phyloP scores from a whole-genome alignment of 1,284 basidiomycete species.

The Afroboletus lepidellus region DNA sequence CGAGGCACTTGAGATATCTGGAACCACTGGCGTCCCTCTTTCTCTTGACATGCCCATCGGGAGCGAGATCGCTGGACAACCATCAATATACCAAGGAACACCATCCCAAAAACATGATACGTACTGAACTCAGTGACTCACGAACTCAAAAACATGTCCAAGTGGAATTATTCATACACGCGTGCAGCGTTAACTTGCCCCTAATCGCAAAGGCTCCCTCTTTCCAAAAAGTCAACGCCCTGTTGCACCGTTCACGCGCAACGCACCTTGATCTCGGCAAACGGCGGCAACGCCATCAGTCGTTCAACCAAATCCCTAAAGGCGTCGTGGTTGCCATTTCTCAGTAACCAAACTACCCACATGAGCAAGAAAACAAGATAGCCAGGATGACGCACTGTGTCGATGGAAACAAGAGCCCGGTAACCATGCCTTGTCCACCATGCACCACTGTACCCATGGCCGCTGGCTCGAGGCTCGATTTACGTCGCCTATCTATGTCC shows the following conservation, averaged over 20 bases:
- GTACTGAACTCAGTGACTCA: constrained; percentile 82
- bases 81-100: not conserved
- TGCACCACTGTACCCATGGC: constrained; percentile 31
- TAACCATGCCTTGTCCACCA: constrained; percentile 52
- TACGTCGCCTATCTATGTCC: constrained; percentile 38
- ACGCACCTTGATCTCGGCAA: constrained; percentile 55
- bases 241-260: not conserved
- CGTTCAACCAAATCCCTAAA: constrained; percentile 58
- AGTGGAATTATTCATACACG: constrained; percentile 73
- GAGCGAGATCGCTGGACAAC: constrained; percentile 68
- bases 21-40: constrained; percentile 37
- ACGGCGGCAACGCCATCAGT: constrained; percentile 57
- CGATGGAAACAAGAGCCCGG: constrained; percentile 70
- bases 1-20: constrained; percentile 63
- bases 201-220: constrained; percentile 72
- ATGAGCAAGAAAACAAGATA: not conserved
- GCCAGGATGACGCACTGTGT: constrained; percentile 60
- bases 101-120: constrained; percentile 23
- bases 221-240: not conserved
- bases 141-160: constrained; percentile 85
- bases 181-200: constrained; percentile 72
- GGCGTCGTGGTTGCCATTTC: constrained; percentile 56
- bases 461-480: constrained; percentile 36
- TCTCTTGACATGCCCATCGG: constrained; percentile 74
- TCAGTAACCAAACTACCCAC: constrained; percentile 67